Conservation (phyloP, 164 flowering plant genomes). For the Cinnamomum micranthum region DNA sequence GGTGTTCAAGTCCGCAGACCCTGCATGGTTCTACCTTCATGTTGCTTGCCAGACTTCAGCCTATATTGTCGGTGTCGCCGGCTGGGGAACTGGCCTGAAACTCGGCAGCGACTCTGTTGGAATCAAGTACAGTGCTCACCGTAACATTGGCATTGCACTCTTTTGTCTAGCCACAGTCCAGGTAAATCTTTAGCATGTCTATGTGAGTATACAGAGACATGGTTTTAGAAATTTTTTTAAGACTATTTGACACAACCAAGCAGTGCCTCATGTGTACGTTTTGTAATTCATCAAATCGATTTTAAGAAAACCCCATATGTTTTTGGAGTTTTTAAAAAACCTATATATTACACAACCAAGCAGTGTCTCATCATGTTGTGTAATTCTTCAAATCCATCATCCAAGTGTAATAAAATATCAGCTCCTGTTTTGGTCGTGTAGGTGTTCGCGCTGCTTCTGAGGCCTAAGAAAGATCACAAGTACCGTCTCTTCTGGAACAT, state of each 20-base stretch:
- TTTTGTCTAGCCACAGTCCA: conserved; percentile 28
- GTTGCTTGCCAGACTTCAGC: conserved; percentile 30
- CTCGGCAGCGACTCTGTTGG: conserved; percentile 27
- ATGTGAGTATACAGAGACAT: background rate
- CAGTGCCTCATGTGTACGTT: too few relatives aligned
- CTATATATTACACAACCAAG: too few relatives aligned
- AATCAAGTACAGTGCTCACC: conserved; percentile 20
- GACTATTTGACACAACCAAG: too few relatives aligned
- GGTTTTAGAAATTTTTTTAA: too few relatives aligned
- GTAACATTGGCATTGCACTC: conserved; percentile 32
- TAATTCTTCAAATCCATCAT: too few relatives aligned
- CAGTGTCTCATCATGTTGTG: too few relatives aligned
- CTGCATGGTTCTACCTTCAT: conserved; percentile 39
- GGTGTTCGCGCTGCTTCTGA: conserved; percentile 76
- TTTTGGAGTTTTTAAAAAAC: too few relatives aligned
- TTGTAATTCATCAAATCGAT: too few relatives aligned
- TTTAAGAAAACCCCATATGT: too few relatives aligned
- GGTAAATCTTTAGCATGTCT: conserved; percentile 15
- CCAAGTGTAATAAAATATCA: background rate
- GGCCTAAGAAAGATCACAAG: conserved; percentile 84
- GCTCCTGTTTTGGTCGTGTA: conserved; percentile 10
- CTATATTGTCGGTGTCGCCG: conserved; percentile 32
- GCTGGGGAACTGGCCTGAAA: conserved; percentile 35
- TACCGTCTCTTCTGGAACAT: conserved; percentile 72
- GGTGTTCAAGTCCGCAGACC: conserved; percentile 63